These are phyloP conservation scores for Meyerozyma athensensis DNA, from an alignment of 1,139 yeast genomes.

Conservation along the genomic window DNA sequence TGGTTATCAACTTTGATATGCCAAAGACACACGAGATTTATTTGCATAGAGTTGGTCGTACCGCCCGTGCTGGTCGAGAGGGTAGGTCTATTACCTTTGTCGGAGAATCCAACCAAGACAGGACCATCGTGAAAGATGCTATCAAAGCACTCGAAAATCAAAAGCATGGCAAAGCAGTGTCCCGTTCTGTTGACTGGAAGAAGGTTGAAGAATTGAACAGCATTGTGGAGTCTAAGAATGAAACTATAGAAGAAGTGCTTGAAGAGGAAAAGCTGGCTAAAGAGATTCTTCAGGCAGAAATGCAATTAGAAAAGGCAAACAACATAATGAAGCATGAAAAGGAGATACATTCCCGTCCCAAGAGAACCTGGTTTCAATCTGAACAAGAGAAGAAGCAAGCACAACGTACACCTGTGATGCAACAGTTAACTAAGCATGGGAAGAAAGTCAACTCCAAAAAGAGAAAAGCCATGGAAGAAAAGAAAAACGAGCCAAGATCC, in stretches of 20 bases:
- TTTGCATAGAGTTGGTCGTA: constrained; percentile 97
- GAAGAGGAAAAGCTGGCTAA: constrained; percentile 88
- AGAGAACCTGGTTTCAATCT: constrained; percentile 93
- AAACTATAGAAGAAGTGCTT: constrained; percentile 66
- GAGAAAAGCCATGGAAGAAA: constrained; percentile 53
- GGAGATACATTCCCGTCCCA: constrained; percentile 87
- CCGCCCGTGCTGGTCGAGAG: constrained; percentile 98
- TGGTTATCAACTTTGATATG: constrained; percentile 92
- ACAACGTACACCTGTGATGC: constrained; percentile 38
- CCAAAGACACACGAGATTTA: constrained; percentile 89
- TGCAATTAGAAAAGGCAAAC: constrained; percentile 82
- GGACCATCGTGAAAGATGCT: constrained; percentile 84
- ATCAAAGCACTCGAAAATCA: constrained; percentile 53
- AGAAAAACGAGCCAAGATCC: constrained; percentile 44
- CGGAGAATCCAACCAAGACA: constrained; percentile 81
- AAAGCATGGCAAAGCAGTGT: constrained; percentile 55
- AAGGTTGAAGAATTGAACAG: constrained; percentile 67
- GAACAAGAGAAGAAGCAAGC: constrained; percentile 60
- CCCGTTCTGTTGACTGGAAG: constrained; percentile 83
- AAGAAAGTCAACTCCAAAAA: constrained; percentile 50
- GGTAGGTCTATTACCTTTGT: constrained; percentile 92
- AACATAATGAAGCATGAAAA: constrained; percentile 73
- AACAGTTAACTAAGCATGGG: constrained; percentile 42
- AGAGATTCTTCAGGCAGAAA: constrained; percentile 81
- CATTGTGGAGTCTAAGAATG: constrained; percentile 54